Base-by-base conservation (phyloP, 2,329 filamentous ascomycete species). In the Sarocladiaceae sp. region DNA sequence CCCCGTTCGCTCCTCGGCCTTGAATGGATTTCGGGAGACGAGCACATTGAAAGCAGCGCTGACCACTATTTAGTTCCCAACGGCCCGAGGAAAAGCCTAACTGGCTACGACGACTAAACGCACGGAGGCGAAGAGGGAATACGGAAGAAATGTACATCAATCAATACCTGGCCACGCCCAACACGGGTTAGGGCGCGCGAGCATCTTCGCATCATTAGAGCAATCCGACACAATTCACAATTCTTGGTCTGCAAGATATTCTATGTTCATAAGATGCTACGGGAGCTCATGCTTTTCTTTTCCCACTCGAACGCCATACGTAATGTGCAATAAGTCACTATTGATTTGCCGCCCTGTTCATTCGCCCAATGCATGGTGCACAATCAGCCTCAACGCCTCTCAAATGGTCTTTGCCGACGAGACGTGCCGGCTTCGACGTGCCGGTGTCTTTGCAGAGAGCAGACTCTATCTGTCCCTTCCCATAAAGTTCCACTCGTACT, bases 401-500 rank as follows among this genome's bases (percentile, higher is more conserved):
- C 15, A 5, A 10, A 5, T 12, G 15, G 6, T 5, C 15, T 5
- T 5, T 44, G 15, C 26, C 22, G 44, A 25, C 23, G 44, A 48
- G 18, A 11, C 44, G 25, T 17, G 28, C 4, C 44, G 44, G 13
- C 15, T 15, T 10, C 23, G 22, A 23, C 26, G 26, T 20, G 20
- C 15, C 28, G 26, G 23, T 8, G 28, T 48, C n/a, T 15, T 48
- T 31, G 44, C 10, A 18, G 47, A 33, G 33, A 36, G 18, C 53
- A 72, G 62, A 57, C 66, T 72, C 73, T 78, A 82, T 61, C 77
- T 74, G 59, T 83, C 80, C 58, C 74, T 70, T 57, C 77, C 77
- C n/a, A 79, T 71, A 58, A 84, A 67, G 56, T 77, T 83, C 82
- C 82, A 85, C 64, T 85, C 81, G 60, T 81, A 84, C 82, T 84